Evolutionary conservation across 306 rosid species (phyloP).

Genomic region (Ormosia emarginata): DNA sequence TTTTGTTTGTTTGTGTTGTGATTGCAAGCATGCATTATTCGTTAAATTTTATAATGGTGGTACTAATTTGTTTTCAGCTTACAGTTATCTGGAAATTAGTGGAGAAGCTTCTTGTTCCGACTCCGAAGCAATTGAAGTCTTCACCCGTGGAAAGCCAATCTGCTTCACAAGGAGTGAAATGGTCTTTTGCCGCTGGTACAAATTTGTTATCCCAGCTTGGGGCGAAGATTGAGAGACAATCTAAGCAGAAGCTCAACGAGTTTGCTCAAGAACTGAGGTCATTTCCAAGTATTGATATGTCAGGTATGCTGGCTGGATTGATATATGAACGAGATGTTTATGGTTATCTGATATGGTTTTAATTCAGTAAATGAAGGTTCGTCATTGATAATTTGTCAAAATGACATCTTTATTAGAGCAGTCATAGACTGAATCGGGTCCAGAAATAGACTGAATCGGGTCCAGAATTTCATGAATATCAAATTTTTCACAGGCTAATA

Average conservation of each 20-base stretch:
- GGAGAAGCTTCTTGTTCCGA: slow-evolving; percentile 69
- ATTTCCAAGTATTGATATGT: slow-evolving; percentile 79
- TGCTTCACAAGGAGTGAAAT: slow-evolving; percentile 59
- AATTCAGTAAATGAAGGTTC: neutral
- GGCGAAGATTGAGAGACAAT: slow-evolving; percentile 78
- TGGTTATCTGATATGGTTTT: slow-evolving; percentile 20
- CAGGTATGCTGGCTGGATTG: slow-evolving; percentile 61
- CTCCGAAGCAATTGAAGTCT: slow-evolving; percentile 51
- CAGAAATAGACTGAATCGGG: neutral
- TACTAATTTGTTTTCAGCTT: slow-evolving; percentile 76
- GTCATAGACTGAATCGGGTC: neutral
- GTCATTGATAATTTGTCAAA: neutral
- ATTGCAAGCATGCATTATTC: neutral
- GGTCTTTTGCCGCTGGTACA: slow-evolving; percentile 78
- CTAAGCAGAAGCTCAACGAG: slow-evolving; percentile 84
- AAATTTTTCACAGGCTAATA: neutral
- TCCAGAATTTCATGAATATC: neutral
- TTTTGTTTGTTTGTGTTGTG: slow-evolving; percentile 8
- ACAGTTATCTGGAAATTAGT: slow-evolving; percentile 97
- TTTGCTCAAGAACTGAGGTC: slow-evolving; percentile 85
- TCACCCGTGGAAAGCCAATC: slow-evolving; percentile 46
- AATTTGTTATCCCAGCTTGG: slow-evolving; percentile 71
- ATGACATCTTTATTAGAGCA: neutral
- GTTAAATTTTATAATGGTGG: slow-evolving; percentile 34
- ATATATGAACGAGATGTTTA: neutral